Evolutionary conservation across 345 rosid genomes (phyloP), one percentile per base, ranked within the genome.

Genomic region (Brassica napus): DNA sequence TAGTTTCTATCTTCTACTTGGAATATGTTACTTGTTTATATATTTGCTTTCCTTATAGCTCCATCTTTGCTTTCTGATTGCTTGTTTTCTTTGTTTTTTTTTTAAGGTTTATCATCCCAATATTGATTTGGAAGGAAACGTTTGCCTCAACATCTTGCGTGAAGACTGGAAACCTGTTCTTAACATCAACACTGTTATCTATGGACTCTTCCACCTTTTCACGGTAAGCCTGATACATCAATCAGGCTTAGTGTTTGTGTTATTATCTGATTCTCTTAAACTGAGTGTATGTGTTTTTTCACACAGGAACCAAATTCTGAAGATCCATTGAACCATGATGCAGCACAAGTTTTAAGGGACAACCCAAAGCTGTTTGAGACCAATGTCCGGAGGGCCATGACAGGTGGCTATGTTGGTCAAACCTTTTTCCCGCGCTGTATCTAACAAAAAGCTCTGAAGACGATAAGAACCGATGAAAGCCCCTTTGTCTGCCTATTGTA

Each of bases 151-250:
- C 81, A 87, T 96, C 82, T 83, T 96, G 65, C 87, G 99, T 57
- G 98, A 93, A 86, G 97, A 96, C 73, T 96, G 99, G 99, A 96
- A 96, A 79, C 99, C 97, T 1, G 97, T 96, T 72, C 97, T 96
- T 54, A 96, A 86, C 78, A 93, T 96, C 23, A 96, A 96, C 87
- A 96, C 98, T 6, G 79, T 93, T 16, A 86, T 96, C 32, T 96
- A 96, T 24, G 98, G 98, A 75, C 83, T 96, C 54, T 89, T 82
- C 83, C 99, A 96, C 85, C 95, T 93, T 28, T 93, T 93, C 86
- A 93, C 97, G 83, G 98, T 96, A 92, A 79, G 35, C 39, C 1
- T 4, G 6, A 64, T 4, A 26, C 2, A 15, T 58, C 34, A 44
- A n/a, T 58, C 34, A 32, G 16, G 58, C 74, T 35, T 59, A 14